Evolutionary conservation across 2,329 filamentous ascomycete species (phyloP).

Genomic region (Albifimbria verrucaria): DNA sequence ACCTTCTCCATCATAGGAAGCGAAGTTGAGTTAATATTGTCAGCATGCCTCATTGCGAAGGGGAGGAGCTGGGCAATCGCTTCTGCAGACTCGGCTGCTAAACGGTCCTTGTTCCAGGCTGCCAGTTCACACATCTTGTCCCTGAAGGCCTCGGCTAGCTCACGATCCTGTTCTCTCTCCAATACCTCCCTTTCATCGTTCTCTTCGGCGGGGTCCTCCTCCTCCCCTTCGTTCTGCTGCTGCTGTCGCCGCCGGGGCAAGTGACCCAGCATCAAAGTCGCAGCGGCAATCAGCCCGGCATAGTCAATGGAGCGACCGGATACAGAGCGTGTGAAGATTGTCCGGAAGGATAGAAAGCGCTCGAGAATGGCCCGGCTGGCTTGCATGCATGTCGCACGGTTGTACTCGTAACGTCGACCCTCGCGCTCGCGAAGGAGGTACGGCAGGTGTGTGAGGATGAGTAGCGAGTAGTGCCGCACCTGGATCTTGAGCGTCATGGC

Average conservation of each 20-base stretch:
- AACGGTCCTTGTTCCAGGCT: conserved; percentile 33
- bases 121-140: conserved; percentile 37
- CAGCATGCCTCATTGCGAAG: conserved; percentile 22
- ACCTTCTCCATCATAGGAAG: no score
- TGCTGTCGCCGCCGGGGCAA: conserved; percentile 37
- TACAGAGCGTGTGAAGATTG: conserved; percentile 13
- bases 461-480: conserved; percentile 46
- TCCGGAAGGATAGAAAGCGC: conserved; percentile 45
- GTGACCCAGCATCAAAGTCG: conserved; percentile 49
- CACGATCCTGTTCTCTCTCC: conserved; percentile 25
- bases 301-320: conserved; percentile 47
- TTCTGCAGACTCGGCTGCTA: conserved; percentile 38
- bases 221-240: no score
- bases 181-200: conserved; percentile 13
- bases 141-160: conserved; percentile 31
- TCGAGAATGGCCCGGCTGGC: conserved; percentile 49
- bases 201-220: conserved; percentile 10
- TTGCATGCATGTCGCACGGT: conserved; percentile 37
- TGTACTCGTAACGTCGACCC: conserved; percentile 45
- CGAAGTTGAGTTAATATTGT: no score
- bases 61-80: conserved; percentile 41
- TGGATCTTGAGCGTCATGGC: conserved; percentile 39
- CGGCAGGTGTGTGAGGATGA: conserved; percentile 52
- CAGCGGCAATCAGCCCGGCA: conserved; percentile 46
- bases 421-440: conserved; percentile 45